These are phyloP conservation scores for Annona squamosa DNA, from an alignment of 164 flowering plant species.

Conservation along the genomic window DNA sequence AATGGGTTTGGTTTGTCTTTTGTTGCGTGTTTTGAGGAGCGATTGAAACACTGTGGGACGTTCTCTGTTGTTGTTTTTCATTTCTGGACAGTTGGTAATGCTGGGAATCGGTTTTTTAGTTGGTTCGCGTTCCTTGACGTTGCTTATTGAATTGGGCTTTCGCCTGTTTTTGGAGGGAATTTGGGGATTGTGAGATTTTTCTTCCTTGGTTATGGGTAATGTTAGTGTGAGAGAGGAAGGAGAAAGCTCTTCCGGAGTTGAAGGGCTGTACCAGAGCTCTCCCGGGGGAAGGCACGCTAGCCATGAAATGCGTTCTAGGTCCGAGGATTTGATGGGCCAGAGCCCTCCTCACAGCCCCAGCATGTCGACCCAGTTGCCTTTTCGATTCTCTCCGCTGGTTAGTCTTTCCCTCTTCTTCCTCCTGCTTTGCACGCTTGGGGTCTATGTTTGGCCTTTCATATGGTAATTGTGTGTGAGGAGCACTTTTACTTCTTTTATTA, in stretches of 20 bases:
- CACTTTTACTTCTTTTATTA: no score
- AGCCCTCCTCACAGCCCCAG: conserved; percentile 69
- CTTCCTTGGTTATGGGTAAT: conserved; percentile 59
- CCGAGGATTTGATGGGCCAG: conserved; percentile 49
- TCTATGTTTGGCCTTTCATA: no score
- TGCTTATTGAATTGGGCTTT: background rate
- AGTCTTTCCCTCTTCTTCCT: background rate
- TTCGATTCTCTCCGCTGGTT: conserved; percentile 84
- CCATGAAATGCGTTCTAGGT: conserved; percentile 24
- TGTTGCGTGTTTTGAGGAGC: background rate
- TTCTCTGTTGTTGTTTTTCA: conserved; percentile 1
- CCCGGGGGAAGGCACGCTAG: conserved; percentile 18
- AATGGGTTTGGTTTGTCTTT: conserved; percentile 1
- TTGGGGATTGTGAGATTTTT: conserved; percentile 2
- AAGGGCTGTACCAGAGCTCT: conserved; percentile 11
- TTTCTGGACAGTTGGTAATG: conserved; percentile 8
- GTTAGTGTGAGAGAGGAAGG: conserved; percentile 68
- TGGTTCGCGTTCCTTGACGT: background rate
- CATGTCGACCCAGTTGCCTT: conserved; percentile 52
- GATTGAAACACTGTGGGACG: background rate
- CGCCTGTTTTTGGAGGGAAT: background rate
- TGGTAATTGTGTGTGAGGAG: no score
- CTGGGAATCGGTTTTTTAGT: conserved; percentile 6
- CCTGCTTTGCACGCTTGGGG: background rate
- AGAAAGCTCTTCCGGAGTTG: conserved; percentile 28